Percentiles rank a stretch among this genome's conserved stretches.
These are phyloP conservation scores for Guadua angustifolia DNA, from an alignment of 176 grass and related monocot species.

Conservation along the genomic window DNA sequence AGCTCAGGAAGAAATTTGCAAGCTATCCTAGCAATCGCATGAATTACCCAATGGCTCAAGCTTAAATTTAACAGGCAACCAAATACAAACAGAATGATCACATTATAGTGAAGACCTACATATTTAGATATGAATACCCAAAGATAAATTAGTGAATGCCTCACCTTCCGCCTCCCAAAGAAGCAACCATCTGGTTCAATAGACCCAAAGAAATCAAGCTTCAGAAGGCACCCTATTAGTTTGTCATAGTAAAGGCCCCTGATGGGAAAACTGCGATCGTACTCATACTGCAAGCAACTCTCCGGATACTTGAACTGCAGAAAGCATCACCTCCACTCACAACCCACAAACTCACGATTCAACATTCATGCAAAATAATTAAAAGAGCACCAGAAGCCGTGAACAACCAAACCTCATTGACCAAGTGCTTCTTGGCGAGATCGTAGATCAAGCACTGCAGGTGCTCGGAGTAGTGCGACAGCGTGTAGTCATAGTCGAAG, in stretches of 20 bases:
- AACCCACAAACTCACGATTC: background rate
- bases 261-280: constrained; percentile 78
- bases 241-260: constrained; percentile 96
- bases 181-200: constrained; percentile 58
- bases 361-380: background rate
- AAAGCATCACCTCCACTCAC: constrained; percentile 39
- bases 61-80: too few relatives aligned
- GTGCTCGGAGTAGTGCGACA: constrained; percentile 84
- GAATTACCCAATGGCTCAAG: too few relatives aligned
- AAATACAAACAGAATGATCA: too few relatives aligned
- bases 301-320: constrained; percentile 87
- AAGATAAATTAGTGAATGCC: too few relatives aligned
- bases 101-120: too few relatives aligned
- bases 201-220: constrained; percentile 98
- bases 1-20: too few relatives aligned
- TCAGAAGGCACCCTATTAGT: constrained; percentile 84
- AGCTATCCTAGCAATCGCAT: too few relatives aligned
- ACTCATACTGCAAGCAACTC: constrained; percentile 89
- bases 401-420: constrained; percentile 69
- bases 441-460: constrained; percentile 86
- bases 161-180: too few relatives aligned
- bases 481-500: constrained; percentile 97
- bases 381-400: background rate
- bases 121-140: too few relatives aligned
- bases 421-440: constrained; percentile 90